Percentiles rank a stretch among this genome's conserved stretches.
Conservation (phyloP, 768 basidiomycete species). For the Pleurotus djamor region DNA sequence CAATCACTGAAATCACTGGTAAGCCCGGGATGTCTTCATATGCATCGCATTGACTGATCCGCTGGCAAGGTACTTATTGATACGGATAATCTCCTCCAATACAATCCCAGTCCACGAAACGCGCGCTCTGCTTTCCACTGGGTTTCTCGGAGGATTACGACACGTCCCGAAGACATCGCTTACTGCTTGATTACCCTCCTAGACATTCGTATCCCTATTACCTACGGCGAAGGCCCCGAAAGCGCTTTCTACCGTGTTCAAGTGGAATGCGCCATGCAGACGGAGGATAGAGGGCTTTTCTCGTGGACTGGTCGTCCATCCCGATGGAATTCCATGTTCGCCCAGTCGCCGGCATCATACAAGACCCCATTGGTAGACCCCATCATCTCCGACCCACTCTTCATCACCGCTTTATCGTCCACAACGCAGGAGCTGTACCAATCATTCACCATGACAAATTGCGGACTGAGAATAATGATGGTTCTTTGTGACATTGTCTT, state of each 20-base stretch:
- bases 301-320: not conserved
- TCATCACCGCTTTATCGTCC: not conserved
- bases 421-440: not conserved
- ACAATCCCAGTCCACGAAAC: constrained; percentile 8
- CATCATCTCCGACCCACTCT: not conserved
- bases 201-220: constrained; percentile 13
- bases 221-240: constrained; percentile 20
- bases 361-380: not conserved
- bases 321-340: not conserved
- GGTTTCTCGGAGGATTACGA: constrained; percentile 21
- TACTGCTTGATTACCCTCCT: constrained; percentile 27
- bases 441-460: not conserved
- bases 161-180: constrained; percentile 21
- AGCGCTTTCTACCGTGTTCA: constrained; percentile 19
- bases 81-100: constrained; percentile 10
- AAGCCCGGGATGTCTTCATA: not conserved
- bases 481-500: not conserved
- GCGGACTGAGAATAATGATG: not conserved
- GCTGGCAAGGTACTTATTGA: not conserved
- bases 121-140: constrained; percentile 18
- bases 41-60: not conserved
- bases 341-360: not conserved
- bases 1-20: not conserved
- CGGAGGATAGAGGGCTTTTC: not conserved
- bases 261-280: not conserved